Evolutionary conservation across 345 rosid species (phyloP).

Genomic region (Pistacia integerrima): DNA sequence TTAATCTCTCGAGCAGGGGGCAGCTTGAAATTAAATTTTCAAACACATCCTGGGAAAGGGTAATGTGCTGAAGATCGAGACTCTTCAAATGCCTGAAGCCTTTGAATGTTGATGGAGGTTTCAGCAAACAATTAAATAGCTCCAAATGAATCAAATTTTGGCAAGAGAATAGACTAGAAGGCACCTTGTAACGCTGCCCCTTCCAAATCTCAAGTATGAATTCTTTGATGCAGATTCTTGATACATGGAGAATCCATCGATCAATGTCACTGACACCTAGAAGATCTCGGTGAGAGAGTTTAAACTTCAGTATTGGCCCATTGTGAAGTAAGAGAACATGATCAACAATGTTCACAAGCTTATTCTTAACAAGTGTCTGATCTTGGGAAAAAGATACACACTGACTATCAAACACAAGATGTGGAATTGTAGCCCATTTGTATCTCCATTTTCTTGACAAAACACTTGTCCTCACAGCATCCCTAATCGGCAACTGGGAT

Average conservation of each 20-base stretch:
- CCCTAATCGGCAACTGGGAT: conserved; percentile 56
- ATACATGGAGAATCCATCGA: conserved; percentile 68
- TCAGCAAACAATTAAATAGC: conserved; percentile 66
- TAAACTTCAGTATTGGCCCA: conserved; percentile 61
- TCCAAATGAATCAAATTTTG: conserved; percentile 60
- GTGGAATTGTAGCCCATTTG: conserved; percentile 60
- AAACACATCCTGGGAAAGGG: conserved; percentile 57
- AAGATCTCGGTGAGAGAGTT: conserved; percentile 72
- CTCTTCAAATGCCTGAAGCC: conserved; percentile 68
- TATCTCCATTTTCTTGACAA: conserved; percentile 64
- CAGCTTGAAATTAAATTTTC: conserved; percentile 56
- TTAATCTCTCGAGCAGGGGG: conserved; percentile 60
- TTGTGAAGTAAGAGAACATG: conserved; percentile 67
- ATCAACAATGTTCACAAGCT: conserved; percentile 57
- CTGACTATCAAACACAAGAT: conserved; percentile 57
- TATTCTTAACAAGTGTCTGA: conserved; percentile 42
- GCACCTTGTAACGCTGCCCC: conserved; percentile 64
- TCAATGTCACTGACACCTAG: conserved; percentile 63
- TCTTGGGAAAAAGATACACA: conserved; percentile 56
- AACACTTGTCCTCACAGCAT: conserved; percentile 68
- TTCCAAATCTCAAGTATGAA: conserved; percentile 76
- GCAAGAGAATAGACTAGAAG: conserved; percentile 54
- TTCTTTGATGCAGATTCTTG: conserved; percentile 59
- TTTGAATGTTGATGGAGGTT: conserved; percentile 51
- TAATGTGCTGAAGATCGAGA: conserved; percentile 73